A percentile compares a stretch with the other conserved stretches of the same genome.
Conservation (phyloP, 345 rosid species). For the Brassica juncea region DNA sequence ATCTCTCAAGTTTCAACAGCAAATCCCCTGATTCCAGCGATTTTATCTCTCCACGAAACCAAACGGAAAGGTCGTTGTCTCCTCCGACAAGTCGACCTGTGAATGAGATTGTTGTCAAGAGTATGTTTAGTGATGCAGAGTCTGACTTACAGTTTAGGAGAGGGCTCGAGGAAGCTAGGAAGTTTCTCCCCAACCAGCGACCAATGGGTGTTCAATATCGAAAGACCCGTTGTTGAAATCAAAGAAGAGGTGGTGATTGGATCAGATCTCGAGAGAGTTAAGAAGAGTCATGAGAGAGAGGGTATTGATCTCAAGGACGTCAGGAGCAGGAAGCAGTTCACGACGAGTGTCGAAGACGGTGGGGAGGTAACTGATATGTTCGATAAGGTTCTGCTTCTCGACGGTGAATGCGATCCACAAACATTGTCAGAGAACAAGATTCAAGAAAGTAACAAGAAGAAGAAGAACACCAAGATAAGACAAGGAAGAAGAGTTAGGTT, state of each 20-base stretch:
- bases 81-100: background rate
- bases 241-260: constrained; percentile 34
- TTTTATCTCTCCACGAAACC: background rate
- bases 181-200: constrained; percentile 60
- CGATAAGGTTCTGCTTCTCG: constrained; percentile 61
- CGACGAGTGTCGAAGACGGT: constrained; percentile 50
- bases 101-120: constrained; percentile 48
- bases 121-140: constrained; percentile 54
- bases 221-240: constrained; percentile 15
- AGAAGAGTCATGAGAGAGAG: constrained; percentile 61
- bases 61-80: background rate
- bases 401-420: constrained; percentile 19
- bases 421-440: constrained; percentile 5
- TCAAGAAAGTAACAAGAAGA: constrained; percentile 1
- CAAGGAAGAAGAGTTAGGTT: constrained; percentile 49
- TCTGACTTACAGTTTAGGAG: constrained; percentile 44
- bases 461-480: constrained; percentile 36
- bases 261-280: constrained; percentile 34
- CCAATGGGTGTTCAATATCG: constrained; percentile 45
- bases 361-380: constrained; percentile 62
- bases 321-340: constrained; percentile 64
- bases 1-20: background rate
- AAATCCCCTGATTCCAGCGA: background rate
- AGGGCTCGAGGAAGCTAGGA: constrained; percentile 62
- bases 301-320: constrained; percentile 52